phyloP scores from a whole-genome alignment of 352 stramenopile species.

The Blastocystis sp. region DNA sequence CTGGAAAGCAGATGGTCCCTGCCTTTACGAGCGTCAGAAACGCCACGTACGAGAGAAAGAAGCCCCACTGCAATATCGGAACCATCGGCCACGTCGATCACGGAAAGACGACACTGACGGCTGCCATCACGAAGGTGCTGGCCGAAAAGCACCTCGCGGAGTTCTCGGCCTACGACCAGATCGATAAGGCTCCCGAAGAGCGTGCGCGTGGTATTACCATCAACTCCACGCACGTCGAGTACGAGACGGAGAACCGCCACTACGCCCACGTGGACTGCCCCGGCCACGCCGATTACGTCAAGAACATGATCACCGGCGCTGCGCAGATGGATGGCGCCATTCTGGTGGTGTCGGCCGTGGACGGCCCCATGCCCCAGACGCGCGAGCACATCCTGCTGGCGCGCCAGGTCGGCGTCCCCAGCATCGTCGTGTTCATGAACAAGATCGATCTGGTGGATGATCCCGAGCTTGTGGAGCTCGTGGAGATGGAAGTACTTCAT shows the following conservation, averaged over 20 bases:
- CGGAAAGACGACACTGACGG: constrained; percentile 97
- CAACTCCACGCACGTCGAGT: constrained; percentile 94
- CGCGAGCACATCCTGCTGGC: constrained; percentile 90
- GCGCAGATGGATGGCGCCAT: constrained; percentile 94
- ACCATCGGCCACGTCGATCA: constrained; percentile 76
- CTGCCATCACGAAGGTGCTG: constrained; percentile 96
- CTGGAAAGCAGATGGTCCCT: neutral
- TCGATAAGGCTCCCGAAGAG: constrained; percentile 96
- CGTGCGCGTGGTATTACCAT: constrained; percentile 95
- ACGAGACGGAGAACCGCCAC: constrained; percentile 90
- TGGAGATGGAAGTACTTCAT: constrained; percentile 83
- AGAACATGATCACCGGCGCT: constrained; percentile 99
- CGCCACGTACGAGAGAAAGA: constrained; percentile 75
- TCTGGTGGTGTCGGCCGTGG: constrained; percentile 86
- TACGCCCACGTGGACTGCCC: constrained; percentile 97
- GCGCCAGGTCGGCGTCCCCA: constrained; percentile 92
- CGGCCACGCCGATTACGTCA: constrained; percentile 96
- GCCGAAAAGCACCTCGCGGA: constrained; percentile 91
- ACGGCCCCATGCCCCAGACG: constrained; percentile 90
- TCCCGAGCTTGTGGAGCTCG: constrained; percentile 87
- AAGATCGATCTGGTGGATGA: constrained; percentile 96
- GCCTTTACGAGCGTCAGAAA: constrained; percentile 33
- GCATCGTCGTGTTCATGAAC: constrained; percentile 95
- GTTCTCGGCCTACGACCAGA: constrained; percentile 97
- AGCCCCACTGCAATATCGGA: constrained; percentile 75